A percentile compares a stretch with the other conserved stretches of the same genome.
Evolutionary conservation across 371 early-diverging fungal species (phyloP).

Genomic region (Apophysomyces ossiformis): DNA sequence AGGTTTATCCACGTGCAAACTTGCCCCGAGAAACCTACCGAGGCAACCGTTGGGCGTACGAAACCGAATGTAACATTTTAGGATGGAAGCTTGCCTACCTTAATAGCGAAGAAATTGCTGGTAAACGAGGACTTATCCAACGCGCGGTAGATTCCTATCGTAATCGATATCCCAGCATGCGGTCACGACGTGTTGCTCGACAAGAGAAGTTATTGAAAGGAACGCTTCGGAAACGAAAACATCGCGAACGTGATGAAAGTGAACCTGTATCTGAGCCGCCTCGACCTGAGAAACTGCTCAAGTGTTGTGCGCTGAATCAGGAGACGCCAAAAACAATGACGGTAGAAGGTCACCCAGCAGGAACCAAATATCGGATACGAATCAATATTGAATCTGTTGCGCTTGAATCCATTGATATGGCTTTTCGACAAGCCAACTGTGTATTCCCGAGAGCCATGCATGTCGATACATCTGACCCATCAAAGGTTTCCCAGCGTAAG

Average conservation of each 20-base stretch:
- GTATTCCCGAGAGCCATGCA: constrained; percentile 53
- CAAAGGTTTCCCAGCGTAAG: constrained; percentile 33
- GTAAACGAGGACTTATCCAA: constrained; percentile 92
- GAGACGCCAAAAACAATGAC: constrained; percentile 29
- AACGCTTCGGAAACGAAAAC: constrained; percentile 53
- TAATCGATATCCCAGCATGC: constrained; percentile 81
- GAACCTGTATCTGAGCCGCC: constrained; percentile 12
- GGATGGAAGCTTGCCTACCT: constrained; percentile 90
- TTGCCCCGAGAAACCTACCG: constrained; percentile 62
- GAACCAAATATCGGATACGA: constrained; percentile 41
- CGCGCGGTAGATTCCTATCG: constrained; percentile 95
- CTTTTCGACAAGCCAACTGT: constrained; percentile 47
- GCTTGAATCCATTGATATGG: constrained; percentile 39
- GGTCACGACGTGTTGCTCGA: constrained; percentile 81
- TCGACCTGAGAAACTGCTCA: background rate
- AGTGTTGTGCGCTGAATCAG: background rate
- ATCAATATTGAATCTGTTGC: constrained; percentile 53
- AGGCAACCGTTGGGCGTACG: constrained; percentile 91
- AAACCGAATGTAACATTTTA: constrained; percentile 83
- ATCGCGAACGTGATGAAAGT: constrained; percentile 36
- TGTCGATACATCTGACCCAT: constrained; percentile 27
- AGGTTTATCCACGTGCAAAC: constrained; percentile 50
- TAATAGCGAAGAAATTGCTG: constrained; percentile 82
- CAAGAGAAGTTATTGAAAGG: constrained; percentile 76
- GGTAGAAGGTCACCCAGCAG: constrained; percentile 23